Evolutionary conservation across 2,329 filamentous ascomycete genomes (phyloP), one percentile per base, ranked within the genome.

Genomic region (Neonectria neomacrospora): DNA sequence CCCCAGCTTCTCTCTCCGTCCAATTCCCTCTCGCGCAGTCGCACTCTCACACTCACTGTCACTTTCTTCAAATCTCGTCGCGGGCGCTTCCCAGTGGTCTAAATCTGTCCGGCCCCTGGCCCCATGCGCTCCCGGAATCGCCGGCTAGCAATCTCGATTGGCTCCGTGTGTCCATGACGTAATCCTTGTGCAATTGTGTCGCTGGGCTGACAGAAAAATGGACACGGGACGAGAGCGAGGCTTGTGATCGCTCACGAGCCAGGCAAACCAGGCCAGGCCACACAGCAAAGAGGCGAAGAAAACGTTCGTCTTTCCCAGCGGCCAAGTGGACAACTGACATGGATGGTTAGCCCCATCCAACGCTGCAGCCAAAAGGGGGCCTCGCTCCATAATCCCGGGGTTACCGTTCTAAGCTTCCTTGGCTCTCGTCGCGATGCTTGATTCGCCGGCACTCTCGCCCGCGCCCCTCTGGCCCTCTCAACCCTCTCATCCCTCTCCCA

Each of bases 101-200:
- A 61, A 61, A 56, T 47, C 22, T 52, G 53, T 45, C 45, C 37
- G 16, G 28, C 18, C 53, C 54, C 59, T 57, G 47, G 32, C 39
- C 28, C 59, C 52, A 48, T 58, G 41, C 47, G 34, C 50, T 61
- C 66, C 67, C 68, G 67, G 54, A 44, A 57, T 56, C 54, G 48
- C 53, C 62, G 60, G 53, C 61, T 58, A 18, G 54, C 61, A 61
- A 55, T 63, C 54, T 64, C 37, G 61, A 64, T 66, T 63, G 32
- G 20, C 45, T 62, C 55, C 39, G 44, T 48, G 42, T 61, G 42
- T 66, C 65, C 18, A 66, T 72, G 70, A 72, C 70, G 70, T 71
- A 71, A 58, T 52, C 26, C 23, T 20, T 10, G 23, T 37, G 30
- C n/a, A 44, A 22, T 41, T 28, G 58, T 30, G 45, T 47, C 50